These are phyloP conservation scores for Purpureocillium takamizusanense DNA, from an alignment of 2,329 filamentous ascomycete genomes.

Conservation along the genomic window DNA sequence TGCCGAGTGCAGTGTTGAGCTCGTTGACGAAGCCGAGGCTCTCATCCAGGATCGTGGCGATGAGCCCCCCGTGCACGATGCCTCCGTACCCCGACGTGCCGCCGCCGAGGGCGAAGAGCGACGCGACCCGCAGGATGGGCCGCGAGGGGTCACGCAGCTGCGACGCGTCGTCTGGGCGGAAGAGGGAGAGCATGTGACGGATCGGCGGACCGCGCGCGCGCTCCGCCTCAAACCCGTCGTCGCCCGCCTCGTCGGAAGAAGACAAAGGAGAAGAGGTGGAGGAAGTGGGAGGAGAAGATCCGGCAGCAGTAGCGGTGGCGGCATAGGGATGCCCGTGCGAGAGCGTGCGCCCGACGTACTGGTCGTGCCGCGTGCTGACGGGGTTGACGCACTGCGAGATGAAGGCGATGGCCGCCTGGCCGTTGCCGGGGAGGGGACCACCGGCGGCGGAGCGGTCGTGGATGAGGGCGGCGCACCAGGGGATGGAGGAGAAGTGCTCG, in stretches of 20 bases:
- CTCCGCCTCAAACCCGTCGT: too few species aligned
- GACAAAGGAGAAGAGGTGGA: too few species aligned
- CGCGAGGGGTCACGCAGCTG: conserved; percentile 13
- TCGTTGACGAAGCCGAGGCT: conserved; percentile 25
- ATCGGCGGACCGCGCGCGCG: conserved; percentile 12
- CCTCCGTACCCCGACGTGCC: conserved; percentile 23
- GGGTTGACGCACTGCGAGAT: conserved; percentile 24
- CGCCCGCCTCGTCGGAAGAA: too few species aligned
- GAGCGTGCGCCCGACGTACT: conserved; percentile 24
- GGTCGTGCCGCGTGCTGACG: conserved; percentile 16
- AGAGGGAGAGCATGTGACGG: conserved; percentile 23
- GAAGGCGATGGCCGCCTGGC: conserved; percentile 18
- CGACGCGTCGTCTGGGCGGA: conserved; percentile 16
- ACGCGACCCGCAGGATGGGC: conserved; percentile 17
- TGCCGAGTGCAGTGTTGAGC: conserved; percentile 23
- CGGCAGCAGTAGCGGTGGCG: too few species aligned
- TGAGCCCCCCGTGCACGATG: conserved; percentile 27
- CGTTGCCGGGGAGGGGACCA: conserved; percentile 7
- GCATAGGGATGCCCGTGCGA: conserved; percentile 6
- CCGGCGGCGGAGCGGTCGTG: conserved; percentile 11
- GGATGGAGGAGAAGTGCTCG: conserved; percentile 22
- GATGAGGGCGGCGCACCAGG: conserved; percentile 23
- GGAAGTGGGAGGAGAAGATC: too few species aligned
- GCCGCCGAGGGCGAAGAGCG: conserved; percentile 22
- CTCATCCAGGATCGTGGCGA: conserved; percentile 26